Percentiles rank a stretch among this genome's conserved stretches.
phyloP scores from a whole-genome alignment of 495 filamentous ascomycete genomes.

The Collariella sp. region DNA sequence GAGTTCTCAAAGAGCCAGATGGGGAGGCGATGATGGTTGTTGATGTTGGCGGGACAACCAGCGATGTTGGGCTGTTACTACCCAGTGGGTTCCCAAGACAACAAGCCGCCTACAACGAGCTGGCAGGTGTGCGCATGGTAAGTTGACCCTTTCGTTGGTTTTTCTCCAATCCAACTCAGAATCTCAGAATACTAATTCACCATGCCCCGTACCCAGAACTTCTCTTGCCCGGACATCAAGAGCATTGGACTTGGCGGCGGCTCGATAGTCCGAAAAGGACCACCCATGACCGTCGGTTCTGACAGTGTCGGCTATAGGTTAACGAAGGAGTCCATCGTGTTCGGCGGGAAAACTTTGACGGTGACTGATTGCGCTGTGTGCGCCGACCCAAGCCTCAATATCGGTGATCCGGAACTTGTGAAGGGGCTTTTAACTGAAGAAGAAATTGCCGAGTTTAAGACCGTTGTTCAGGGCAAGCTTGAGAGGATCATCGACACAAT shows the following conservation, averaged over 20 bases:
- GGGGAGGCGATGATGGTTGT: constrained; percentile 37
- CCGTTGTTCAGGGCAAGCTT: constrained; percentile 25
- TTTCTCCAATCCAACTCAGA: neutral
- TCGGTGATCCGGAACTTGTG: constrained; percentile 19
- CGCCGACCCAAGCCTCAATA: constrained; percentile 19
- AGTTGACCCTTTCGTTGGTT: neutral
- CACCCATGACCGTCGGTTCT: constrained; percentile 41
- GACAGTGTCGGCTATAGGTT: constrained; percentile 50
- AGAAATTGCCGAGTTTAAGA: constrained; percentile 15
- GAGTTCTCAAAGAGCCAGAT: neutral
- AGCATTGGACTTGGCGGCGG: constrained; percentile 49
- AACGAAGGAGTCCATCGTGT: constrained; percentile 39
- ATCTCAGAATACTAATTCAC: no score
- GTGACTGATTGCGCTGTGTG: constrained; percentile 45
- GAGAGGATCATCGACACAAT: constrained; percentile 42
- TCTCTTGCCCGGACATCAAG: constrained; percentile 40
- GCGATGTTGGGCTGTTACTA: constrained; percentile 36
- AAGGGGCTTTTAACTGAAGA: constrained; percentile 15
- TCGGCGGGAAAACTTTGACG: constrained; percentile 31
- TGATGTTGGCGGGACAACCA: constrained; percentile 45
- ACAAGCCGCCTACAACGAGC: constrained; percentile 33
- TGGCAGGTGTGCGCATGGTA: constrained; percentile 37
- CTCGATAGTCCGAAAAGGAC: constrained; percentile 36
- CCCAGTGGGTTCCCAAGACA: constrained; percentile 40
- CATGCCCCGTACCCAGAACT: constrained; percentile 23